Evolutionary conservation across 2,329 filamentous ascomycete genomes (phyloP), one percentile per base, ranked within the genome.

Genomic region (Claviceps quebecensis): DNA sequence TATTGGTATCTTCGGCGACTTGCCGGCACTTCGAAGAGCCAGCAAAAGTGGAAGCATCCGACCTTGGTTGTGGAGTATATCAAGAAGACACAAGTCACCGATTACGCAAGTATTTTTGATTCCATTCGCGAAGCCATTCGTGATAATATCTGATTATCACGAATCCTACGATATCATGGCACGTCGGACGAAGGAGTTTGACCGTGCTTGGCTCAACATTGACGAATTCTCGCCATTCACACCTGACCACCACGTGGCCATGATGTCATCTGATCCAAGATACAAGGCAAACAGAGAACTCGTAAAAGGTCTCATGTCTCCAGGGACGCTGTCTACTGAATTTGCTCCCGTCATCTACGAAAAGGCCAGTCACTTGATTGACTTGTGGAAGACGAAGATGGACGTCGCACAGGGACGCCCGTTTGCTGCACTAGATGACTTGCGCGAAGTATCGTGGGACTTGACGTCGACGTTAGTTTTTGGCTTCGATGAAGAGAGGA

Each of bases 361-460:
- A 7, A 67, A 63, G 38, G 58, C 58, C 8, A 51, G 53, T 8
- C 52, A 54, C 9, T 55, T 68, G 11, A 45, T 69, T 13, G 56
- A 61, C 8, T 55, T 69, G 7, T 68, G 65, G 66, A 47, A 49
- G 13, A 37, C 58, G 8, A 69, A 69, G 51, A 47, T 53, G 2
- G 19, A 50, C 1, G 2, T 62, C 0, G 57, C 61, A 8, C 45
- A 54, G 0, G 60, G 62, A 4, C 46, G 57, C 2, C 63, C 64
- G 0, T 69, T 69, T 37, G 55, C 60, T 4, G 60, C 60, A 1
- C 47, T 53, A 0, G 41, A 56, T 14, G 66, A 69, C 43, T 58
- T 69, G 1, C 57, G 60, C 17, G 56, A 64, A 19, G 53, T 58
- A 0, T 55, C 60, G 0, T 56, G 66, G 2, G 65, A 67, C 11